Evolutionary conservation across 495 filamentous ascomycete genomes (phyloP).

Genomic region (Glutinoglossum americanum): DNA sequence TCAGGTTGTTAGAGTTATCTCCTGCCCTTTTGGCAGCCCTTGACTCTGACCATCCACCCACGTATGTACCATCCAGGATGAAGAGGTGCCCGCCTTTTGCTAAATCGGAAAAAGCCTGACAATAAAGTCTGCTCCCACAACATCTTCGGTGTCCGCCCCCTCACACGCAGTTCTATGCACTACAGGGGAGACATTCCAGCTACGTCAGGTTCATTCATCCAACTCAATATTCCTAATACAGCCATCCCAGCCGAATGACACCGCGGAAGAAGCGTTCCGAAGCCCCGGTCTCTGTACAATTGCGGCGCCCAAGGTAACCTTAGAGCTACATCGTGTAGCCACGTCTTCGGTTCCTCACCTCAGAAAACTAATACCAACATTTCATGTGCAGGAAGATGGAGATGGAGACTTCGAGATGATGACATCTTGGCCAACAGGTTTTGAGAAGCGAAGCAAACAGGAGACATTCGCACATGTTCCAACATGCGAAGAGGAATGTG

Average conservation of each 20-base stretch:
- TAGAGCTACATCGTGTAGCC: constrained; percentile 10
- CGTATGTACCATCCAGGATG: constrained; percentile 21
- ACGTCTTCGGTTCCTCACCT: constrained; percentile 11
- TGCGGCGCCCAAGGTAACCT: constrained; percentile 4
- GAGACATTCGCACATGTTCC: constrained; percentile 19
- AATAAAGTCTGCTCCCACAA: constrained; percentile 31
- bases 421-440: background rate
- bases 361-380: constrained; percentile 13
- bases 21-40: constrained; percentile 47
- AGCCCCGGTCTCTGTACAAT: constrained; percentile 3
- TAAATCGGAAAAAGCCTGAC: constrained; percentile 29
- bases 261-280: background rate
- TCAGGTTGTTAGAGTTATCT: constrained; percentile 66
- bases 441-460: constrained; percentile 6
- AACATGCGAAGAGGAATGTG: constrained; percentile 17
- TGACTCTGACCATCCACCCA: constrained; percentile 19
- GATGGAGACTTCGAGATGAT: constrained; percentile 4
- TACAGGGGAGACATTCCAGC: constrained; percentile 43
- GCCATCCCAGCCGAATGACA: constrained; percentile 17
- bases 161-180: constrained; percentile 58
- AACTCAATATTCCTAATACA: constrained; percentile 59
- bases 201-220: constrained; percentile 80
- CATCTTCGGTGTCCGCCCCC: constrained; percentile 15
- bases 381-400: constrained; percentile 5
- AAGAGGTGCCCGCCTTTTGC: background rate